Evolutionary conservation across 192 early-diverging fungal genomes (phyloP), one percentile per base, ranked within the genome.

Genomic region (Backusella macrospora): DNA sequence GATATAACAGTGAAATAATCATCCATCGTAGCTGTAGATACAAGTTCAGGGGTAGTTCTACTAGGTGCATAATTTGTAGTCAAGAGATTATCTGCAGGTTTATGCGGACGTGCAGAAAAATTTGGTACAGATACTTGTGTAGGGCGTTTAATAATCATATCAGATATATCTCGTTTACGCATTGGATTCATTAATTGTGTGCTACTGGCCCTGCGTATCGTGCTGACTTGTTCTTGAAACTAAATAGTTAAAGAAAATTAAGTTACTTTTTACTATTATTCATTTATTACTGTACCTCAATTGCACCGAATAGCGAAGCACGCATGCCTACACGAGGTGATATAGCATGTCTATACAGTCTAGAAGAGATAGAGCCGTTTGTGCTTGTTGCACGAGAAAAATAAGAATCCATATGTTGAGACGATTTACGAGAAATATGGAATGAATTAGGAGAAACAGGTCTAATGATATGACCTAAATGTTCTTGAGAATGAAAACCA

Each of bases 301-400:
- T 78, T 0, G 87, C 87, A 39, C 83, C 71, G 64, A 88, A 78
- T 8, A 88, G 65, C 9, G 85, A 85, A 23, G 87, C 78, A 62
- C 85, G 76, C 48, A 81, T 84, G 38, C 82, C 77, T 10, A 74
- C 72, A 71, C 75, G 71, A 15, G 79, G 79, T 5, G 79, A 73
- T 42, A 76, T 74, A 2, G 72, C 40, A 26, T 48, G 72, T 5
- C 72, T 43, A 68, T 80, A 72, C 13, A 68, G 44, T 12, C 63
- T 52, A n/a, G 74, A 46, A 10, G 73, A 62, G 29, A 72, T 73
- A 13, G 76, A 77, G 4, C 76, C 76, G 46, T 63, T 59, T 18
- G 71, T 62, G 12, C 71, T 72, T 9, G 71, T 59, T 10, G 71
- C 44, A 26, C 71, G 55, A 1, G 71, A 44, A 37, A 72, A 37